Evolutionary conservation across 2,329 filamentous ascomycete species (phyloP).

Genomic region (Trichoderma koningii): DNA sequence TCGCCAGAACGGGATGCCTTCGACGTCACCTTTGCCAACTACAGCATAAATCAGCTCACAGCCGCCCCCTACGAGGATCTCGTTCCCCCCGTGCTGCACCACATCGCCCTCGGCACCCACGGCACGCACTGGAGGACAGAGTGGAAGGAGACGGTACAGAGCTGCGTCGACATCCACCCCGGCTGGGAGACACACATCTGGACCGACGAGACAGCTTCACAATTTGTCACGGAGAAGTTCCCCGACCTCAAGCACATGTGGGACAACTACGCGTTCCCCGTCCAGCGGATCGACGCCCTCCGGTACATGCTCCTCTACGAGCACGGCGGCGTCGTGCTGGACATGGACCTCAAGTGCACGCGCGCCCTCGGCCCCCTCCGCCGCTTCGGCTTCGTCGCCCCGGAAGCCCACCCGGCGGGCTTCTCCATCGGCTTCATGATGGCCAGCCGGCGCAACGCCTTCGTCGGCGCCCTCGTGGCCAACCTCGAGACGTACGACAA

Average conservation of each 20-base stretch:
- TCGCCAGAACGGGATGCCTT: slow-evolving; percentile 36
- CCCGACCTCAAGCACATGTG: slow-evolving; percentile 42
- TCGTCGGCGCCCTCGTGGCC: slow-evolving; percentile 39
- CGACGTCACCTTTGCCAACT: slow-evolving; percentile 41
- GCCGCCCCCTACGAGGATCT: slow-evolving; percentile 37
- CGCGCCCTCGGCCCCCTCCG: slow-evolving; percentile 44
- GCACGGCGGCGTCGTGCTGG: slow-evolving; percentile 39
- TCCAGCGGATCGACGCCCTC: slow-evolving; percentile 70
- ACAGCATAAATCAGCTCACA: slow-evolving; percentile 36
- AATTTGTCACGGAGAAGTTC: slow-evolving; percentile 31
- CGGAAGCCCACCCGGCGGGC: slow-evolving; percentile 44
- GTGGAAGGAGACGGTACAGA: slow-evolving; percentile 39
- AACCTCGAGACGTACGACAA: slow-evolving; percentile 42
- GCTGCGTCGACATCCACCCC: slow-evolving; percentile 40
- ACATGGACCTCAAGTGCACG: slow-evolving; percentile 41
- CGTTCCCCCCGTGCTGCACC: slow-evolving; percentile 41
- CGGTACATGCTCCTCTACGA: slow-evolving; percentile 54
- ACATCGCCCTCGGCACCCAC: slow-evolving; percentile 36
- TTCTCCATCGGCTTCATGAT: slow-evolving; percentile 49
- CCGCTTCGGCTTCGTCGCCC: slow-evolving; percentile 46
- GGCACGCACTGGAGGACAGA: slow-evolving; percentile 32
- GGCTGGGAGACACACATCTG: slow-evolving; percentile 38
- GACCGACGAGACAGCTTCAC: slow-evolving; percentile 31
- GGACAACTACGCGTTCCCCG: slow-evolving; percentile 63
- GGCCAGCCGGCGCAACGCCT: slow-evolving; percentile 40